These are phyloP conservation scores for Penicillium paneum DNA, from an alignment of 2,329 filamentous ascomycete genomes.

Conservation along the genomic window DNA sequence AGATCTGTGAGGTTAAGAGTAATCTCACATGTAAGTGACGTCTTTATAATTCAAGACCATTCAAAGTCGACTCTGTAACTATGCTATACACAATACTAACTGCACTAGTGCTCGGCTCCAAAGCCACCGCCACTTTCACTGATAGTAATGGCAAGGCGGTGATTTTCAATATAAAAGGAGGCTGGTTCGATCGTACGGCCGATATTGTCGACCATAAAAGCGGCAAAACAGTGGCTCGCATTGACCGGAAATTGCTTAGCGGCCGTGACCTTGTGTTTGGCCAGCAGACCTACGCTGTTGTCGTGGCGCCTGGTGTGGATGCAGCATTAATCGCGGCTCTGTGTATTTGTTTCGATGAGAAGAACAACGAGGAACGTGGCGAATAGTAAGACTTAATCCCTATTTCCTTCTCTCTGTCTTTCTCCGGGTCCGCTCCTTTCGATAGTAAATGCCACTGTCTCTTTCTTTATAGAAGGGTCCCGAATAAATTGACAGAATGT, in stretches of 20 bases:
- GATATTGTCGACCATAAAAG: slow-evolving; percentile 55
- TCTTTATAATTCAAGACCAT: background rate
- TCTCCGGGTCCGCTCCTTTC: too few species aligned
- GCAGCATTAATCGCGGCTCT: slow-evolving; percentile 63
- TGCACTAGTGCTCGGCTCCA: slow-evolving; percentile 22
- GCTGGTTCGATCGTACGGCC: slow-evolving; percentile 57
- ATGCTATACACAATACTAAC: slow-evolving; percentile 5
- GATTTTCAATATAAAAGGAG: slow-evolving; percentile 57
- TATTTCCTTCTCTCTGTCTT: too few species aligned
- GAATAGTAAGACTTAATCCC: background rate
- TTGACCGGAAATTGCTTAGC: slow-evolving; percentile 59
- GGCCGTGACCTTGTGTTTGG: slow-evolving; percentile 57
- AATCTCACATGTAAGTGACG: slow-evolving; percentile 50
- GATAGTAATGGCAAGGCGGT: slow-evolving; percentile 47
- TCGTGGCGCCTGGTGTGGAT: slow-evolving; percentile 63
- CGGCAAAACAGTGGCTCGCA: slow-evolving; percentile 54
- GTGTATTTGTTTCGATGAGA: slow-evolving; percentile 67
- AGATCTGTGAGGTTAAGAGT: slow-evolving; percentile 56
- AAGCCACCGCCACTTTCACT: slow-evolving; percentile 50
- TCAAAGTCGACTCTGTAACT: background rate
- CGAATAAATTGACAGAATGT: too few species aligned
- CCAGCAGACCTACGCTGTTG: slow-evolving; percentile 64
- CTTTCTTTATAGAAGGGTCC: too few species aligned
- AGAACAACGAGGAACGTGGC: slow-evolving; percentile 50
- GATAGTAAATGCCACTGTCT: too few species aligned